Evolutionary conservation across 768 basidiomycete species (phyloP).

Genomic region (Kwoniella sp.): DNA sequence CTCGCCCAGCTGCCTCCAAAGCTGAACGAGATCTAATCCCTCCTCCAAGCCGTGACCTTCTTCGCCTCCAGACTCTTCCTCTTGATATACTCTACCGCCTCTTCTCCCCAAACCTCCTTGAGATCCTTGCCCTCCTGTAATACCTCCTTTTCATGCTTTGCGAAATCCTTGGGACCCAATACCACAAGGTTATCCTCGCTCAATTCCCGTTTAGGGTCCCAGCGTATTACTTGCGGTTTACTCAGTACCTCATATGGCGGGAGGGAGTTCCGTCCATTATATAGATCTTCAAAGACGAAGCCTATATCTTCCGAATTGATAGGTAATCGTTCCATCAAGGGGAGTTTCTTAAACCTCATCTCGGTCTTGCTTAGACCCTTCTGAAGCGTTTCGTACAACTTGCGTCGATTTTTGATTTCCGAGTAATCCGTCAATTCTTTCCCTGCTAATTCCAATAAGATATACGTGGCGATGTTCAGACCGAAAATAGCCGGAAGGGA

Average conservation of each 20-base stretch:
- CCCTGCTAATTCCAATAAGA: slow-evolving; percentile 79
- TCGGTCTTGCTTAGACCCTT: slow-evolving; percentile 77
- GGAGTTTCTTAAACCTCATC: slow-evolving; percentile 64
- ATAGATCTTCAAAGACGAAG: slow-evolving; percentile 82
- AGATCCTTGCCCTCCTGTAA: slow-evolving; percentile 57
- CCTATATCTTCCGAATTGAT: slow-evolving; percentile 81
- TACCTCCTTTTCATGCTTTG: slow-evolving; percentile 62
- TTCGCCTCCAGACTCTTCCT: slow-evolving; percentile 66
- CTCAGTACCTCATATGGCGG: slow-evolving; percentile 76
- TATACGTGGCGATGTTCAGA: slow-evolving; percentile 82
- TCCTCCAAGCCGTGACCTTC: slow-evolving; percentile 50
- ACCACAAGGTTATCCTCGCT: slow-evolving; percentile 81
- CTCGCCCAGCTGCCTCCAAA: too few relatives aligned
- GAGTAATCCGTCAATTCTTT: slow-evolving; percentile 81
- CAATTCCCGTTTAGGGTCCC: slow-evolving; percentile 71
- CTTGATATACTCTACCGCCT: slow-evolving; percentile 64
- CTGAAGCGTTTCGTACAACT: slow-evolving; percentile 77
- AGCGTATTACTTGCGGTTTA: slow-evolving; percentile 74
- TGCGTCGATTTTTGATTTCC: slow-evolving; percentile 79
- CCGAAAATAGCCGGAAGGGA: slow-evolving; percentile 90
- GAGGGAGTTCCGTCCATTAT: slow-evolving; percentile 69
- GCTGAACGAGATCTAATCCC: slow-evolving; percentile 11
- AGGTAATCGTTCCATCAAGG: slow-evolving; percentile 57
- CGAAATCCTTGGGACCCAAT: slow-evolving; percentile 74
- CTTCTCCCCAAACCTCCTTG: slow-evolving; percentile 71